Base-by-base conservation (phyloP, 139 green algal species). In the Chlorella sp. region DNA sequence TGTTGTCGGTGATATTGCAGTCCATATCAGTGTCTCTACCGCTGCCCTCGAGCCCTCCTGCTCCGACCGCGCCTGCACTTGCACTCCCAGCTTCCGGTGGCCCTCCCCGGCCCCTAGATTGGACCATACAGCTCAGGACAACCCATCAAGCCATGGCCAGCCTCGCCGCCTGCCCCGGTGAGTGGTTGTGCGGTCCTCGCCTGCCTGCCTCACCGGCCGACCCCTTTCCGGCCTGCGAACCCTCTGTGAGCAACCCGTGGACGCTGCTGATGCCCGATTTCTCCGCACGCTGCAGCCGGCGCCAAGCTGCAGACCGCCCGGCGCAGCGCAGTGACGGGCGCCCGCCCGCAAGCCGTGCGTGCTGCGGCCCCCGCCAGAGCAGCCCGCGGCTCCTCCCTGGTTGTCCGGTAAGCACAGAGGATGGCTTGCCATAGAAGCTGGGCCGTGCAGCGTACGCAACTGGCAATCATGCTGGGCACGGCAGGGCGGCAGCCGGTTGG, bases 321-420 rank as follows among this genome's bases (percentile, higher is more conserved):
- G 19, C 39, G 69, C 69, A n/a, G 39, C 40, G 68, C 85, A 9
- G 39, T 88, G 4, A 32, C 36, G 19, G 83, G 85, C 69, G 85
- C 36, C 37, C 69, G 36, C 85, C n/a, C 30, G 9, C 84, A 26
- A 71, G 15, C 42, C 42, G n/a, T 48, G 85, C 85, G 42, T 21
- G 39, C 61, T 34, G 85, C 36, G 0, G 71, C 71, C 7, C 42
- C 71, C 34, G 71, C 57, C 34, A 53, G 85, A n/a, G 66, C 79
- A 57, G 88, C 79, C 57, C 83, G 88, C 39, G 39, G 78, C 60
- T 26, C 57, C 7, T 68, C 84, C 32, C 34, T 91, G 14, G 89
- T 91, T 21, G 89, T 92, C 81, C 90, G 82, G 89, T 42, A 40
- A 85, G 89, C 26, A 22, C 21, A 18, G 26, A 28, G 36, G 76